Conservation (phyloP, 164 flowering plant genomes). For the Litsea cubeba region DNA sequence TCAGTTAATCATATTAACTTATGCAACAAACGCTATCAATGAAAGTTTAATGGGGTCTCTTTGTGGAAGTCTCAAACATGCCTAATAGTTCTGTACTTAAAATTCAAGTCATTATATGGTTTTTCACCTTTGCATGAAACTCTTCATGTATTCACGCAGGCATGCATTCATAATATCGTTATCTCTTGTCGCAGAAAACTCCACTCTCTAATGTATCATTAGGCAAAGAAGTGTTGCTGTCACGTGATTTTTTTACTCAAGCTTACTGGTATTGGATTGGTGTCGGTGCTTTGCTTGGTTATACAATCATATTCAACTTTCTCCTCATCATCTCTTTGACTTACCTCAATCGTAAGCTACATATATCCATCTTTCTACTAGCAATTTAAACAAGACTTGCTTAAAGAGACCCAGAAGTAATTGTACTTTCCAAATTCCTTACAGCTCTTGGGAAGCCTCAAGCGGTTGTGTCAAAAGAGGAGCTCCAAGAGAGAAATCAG, state of each 20-base stretch:
- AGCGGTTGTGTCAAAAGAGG: conserved; percentile 79
- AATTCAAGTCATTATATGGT: background rate
- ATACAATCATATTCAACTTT: conserved; percentile 60
- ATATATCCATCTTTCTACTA: conserved; percentile 3
- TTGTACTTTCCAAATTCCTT: background rate
- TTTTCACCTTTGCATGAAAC: background rate
- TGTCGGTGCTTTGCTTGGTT: conserved; percentile 82
- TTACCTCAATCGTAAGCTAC: conserved; percentile 77
- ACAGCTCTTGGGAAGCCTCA: conserved; percentile 80
- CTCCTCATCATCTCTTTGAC: conserved; percentile 71
- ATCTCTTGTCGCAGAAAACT: conserved; percentile 39
- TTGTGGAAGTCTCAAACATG: no score
- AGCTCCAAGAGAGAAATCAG: conserved; percentile 49
- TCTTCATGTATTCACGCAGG: background rate
- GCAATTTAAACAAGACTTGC: background rate
- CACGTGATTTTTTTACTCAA: conserved; percentile 66
- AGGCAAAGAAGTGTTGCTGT: conserved; percentile 59
- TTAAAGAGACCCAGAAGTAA: background rate
- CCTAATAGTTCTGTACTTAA: no score
- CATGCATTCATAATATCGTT: background rate
- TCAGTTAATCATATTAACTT: no score
- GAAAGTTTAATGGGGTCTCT: no score
- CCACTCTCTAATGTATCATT: conserved; percentile 37
- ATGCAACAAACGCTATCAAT: no score
- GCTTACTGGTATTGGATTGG: conserved; percentile 99